Percentiles rank a stretch among this genome's conserved stretches.
These are phyloP conservation scores for Paecilomyces variotii DNA, from an alignment of 2,329 filamentous ascomycete species.

Conservation along the genomic window DNA sequence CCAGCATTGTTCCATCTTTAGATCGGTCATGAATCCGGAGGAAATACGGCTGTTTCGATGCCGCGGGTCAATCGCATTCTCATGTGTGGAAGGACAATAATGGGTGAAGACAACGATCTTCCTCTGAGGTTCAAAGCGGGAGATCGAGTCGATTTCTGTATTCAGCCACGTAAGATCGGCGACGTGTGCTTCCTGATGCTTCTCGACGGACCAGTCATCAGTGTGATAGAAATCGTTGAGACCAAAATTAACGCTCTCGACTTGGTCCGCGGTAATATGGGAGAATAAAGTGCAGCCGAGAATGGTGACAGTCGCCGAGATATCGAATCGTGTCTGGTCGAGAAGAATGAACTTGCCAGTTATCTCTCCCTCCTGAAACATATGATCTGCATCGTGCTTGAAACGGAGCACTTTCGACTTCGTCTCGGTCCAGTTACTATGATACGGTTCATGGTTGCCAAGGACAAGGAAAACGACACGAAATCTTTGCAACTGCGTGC, in stretches of 20 bases:
- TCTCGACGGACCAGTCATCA: slow-evolving; percentile 25
- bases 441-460: slow-evolving; percentile 52
- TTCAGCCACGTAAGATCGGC: slow-evolving; percentile 34
- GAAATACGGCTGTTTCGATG: slow-evolving; percentile 24
- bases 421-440: slow-evolving; percentile 19
- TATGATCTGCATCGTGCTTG: slow-evolving; percentile 11
- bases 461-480: slow-evolving; percentile 44
- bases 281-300: slow-evolving; percentile 48
- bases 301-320: slow-evolving; percentile 30
- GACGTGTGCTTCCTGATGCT: slow-evolving; percentile 22
- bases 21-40: slow-evolving; percentile 37
- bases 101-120: slow-evolving; percentile 34
- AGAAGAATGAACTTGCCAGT: slow-evolving; percentile 34
- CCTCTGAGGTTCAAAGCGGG: slow-evolving; percentile 20
- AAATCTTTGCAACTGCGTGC: slow-evolving; percentile 42
- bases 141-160: slow-evolving; percentile 24
- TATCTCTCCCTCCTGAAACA: slow-evolving; percentile 5
- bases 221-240: slow-evolving; percentile 48
- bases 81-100: slow-evolving; percentile 24
- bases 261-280: slow-evolving; percentile 30
- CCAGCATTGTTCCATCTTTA: slow-evolving; percentile 33
- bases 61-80: slow-evolving; percentile 19
- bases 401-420: slow-evolving; percentile 17
- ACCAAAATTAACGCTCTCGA: slow-evolving; percentile 32
- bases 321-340: slow-evolving; percentile 31